Conservation (phyloP, 805 yeast species). For the Kuraishia hungarica region DNA sequence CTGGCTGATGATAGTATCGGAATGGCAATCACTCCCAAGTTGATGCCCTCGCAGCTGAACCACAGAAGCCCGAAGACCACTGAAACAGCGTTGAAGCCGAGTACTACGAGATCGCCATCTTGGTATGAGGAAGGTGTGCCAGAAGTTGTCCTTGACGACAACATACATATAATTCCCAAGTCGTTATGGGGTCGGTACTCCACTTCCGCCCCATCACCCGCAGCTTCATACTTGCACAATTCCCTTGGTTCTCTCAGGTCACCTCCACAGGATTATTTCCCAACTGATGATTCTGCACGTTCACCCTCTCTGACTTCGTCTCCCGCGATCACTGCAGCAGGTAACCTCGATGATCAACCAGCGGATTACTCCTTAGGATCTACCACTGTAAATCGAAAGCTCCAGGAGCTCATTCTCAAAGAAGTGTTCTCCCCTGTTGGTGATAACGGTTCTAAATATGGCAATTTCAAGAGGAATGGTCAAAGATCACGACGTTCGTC, state of each 20-base stretch:
- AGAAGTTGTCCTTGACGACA: constrained; percentile 88
- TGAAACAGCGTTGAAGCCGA: not conserved
- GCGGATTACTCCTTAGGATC: constrained; percentile 31
- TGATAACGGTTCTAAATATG: not conserved
- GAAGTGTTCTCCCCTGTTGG: constrained; percentile 57
- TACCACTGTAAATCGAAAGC: constrained; percentile 60
- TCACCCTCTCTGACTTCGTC: not conserved
- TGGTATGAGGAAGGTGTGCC: constrained; percentile 33
- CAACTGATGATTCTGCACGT: not conserved
- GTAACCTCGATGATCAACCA: not conserved
- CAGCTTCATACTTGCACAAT: constrained; percentile 16
- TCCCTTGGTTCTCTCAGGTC: not conserved
- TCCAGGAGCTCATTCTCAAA: constrained; percentile 60
- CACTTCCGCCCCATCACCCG: constrained; percentile 29
- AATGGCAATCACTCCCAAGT: not conserved
- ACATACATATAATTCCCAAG: constrained; percentile 84
- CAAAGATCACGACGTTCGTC: constrained; percentile 6
- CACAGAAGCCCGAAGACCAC: too few relatives aligned
- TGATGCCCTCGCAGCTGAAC: not conserved
- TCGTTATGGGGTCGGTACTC: constrained; percentile 63
- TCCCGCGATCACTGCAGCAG: not conserved
- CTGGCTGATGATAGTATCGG: constrained; percentile 9
- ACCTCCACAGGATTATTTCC: not conserved
- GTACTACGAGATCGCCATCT: not conserved
- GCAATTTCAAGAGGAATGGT: not conserved